Base-by-base conservation (phyloP, 2,329 filamentous ascomycete species). In the Stenocarpella maydis region DNA sequence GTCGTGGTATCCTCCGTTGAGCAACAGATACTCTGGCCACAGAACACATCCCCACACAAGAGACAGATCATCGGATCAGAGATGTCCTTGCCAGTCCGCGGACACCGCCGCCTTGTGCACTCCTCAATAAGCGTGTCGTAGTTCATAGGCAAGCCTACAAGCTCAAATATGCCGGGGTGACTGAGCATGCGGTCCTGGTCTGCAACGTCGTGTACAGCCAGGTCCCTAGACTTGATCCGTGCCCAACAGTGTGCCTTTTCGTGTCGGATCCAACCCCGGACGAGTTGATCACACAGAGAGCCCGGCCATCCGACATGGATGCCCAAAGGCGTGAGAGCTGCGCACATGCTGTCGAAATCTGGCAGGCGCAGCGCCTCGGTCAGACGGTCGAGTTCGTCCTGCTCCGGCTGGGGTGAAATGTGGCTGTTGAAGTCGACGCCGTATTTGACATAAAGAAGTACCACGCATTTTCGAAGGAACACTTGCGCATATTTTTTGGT, bases 21-120 rank as follows among this genome's bases (percentile, higher is more conserved):
- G 78, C 96, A 99, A 82, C 96, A 99, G 55, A 95, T 91, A 54
- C 92, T 94, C 82, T 99, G 96, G 12, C 92, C 94, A 81, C 96
- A 99, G 80, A 98, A 95, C 49, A 99, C 93, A n/a, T 95, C 94
- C 41, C 96, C 95, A 77, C 96, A 99, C 82, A 98, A 94, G 47
- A 99, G 86, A 77, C 96, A 99, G 45, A 99, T 88, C 73, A 92
- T 93, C 0, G 96, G 94, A 79, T 99, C 97, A 2, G 91, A 91
- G 63, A 99, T 83, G 74, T 98, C 95, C 78, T 96, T 97, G 73
- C 94, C 94, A 1, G 94, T 97, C 2, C 91, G 97, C 0, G 94
- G 94, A 76, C 96, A 99, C 61, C 88, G 90, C 65, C 92, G 85
- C 72, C 90, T 90, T 74, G 96, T 95, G 31, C 94, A 93, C 80